These are phyloP conservation scores for Magnusiomyces sp. DNA, from an alignment of 1,139 yeast genomes.

Conservation along the genomic window DNA sequence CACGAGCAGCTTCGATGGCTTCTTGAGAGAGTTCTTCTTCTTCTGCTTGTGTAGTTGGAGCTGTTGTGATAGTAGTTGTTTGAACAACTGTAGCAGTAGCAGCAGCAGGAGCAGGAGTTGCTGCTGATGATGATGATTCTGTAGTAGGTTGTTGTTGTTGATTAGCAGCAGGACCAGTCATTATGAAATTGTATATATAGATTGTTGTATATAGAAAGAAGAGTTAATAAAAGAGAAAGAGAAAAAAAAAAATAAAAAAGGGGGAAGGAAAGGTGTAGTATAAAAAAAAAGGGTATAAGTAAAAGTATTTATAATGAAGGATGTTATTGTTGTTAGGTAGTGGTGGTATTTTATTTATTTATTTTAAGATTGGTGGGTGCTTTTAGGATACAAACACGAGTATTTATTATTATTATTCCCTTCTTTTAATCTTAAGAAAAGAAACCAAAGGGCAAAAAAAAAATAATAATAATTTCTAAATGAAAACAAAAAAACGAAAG, in stretches of 20 bases:
- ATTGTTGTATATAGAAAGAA: background rate
- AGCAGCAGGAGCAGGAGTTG: background rate
- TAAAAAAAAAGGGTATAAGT: constrained; percentile 1
- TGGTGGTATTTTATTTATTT: too few species aligned
- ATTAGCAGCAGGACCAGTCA: background rate
- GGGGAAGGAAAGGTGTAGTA: background rate
- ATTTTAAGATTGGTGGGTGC: too few species aligned
- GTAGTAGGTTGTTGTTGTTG: background rate
- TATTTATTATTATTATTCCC: too few species aligned
- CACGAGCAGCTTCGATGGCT: constrained; percentile 2
- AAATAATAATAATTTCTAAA: too few species aligned
- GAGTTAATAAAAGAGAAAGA: background rate
- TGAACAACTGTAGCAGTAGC: background rate
- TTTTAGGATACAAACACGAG: too few species aligned
- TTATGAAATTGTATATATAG: background rate
- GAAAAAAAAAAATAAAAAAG: background rate
- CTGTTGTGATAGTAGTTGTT: too few species aligned
- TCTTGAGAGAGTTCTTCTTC: constrained; percentile 3
- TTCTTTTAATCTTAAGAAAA: too few species aligned
- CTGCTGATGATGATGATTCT: background rate
- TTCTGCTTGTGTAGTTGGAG: background rate
- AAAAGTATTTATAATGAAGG: background rate
- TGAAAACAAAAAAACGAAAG: too few species aligned
- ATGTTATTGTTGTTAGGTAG: too few species aligned
- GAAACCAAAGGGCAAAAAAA: too few species aligned